A percentile compares a stretch with the other conserved stretches of the same genome.
phyloP scores from a whole-genome alignment of 164 flowering plant genomes.

The Magnolia sinica region DNA sequence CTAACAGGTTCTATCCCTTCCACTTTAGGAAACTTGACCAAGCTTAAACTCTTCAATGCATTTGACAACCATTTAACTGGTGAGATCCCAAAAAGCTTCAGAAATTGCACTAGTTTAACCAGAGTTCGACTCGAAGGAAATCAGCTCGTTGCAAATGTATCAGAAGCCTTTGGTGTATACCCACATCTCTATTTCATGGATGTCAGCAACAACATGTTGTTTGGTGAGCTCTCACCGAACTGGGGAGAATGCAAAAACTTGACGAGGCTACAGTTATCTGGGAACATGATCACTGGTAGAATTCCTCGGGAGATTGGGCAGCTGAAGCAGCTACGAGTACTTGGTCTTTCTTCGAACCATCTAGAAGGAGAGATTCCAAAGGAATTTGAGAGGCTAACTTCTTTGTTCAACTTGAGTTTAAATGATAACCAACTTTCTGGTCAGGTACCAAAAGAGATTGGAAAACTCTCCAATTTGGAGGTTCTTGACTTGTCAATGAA shows the following conservation, averaged over 20 bases:
- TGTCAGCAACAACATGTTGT: conserved; percentile 25
- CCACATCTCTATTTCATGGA: conserved; percentile 20
- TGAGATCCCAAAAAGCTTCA: neutral
- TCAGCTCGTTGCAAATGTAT: conserved; percentile 35
- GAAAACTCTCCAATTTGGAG: neutral
- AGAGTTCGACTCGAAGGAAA: conserved; percentile 46
- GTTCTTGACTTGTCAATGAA: neutral
- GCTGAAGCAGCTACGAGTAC: neutral
- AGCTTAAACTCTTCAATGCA: neutral
- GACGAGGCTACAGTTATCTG: conserved; percentile 4
- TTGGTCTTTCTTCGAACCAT: conserved; percentile 10
- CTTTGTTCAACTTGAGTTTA: conserved; percentile 1
- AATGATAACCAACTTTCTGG: conserved; percentile 4
- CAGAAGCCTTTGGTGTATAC: conserved; percentile 32
- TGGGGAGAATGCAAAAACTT: conserved; percentile 30
- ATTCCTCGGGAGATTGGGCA: conserved; percentile 21
- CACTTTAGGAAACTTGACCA: neutral
- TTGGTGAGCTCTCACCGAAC: conserved; percentile 27
- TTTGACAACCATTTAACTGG: conserved; percentile 2
- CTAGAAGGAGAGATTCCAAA: conserved; percentile 16
- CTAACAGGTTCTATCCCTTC: neutral
- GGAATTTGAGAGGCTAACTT: neutral
- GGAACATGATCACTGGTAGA: conserved; percentile 16
- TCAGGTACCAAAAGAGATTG: neutral
- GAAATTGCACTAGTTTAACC: conserved; percentile 1